Evolutionary conservation across 257 asterid genomes (phyloP).

Genomic region (Vinca minor): DNA sequence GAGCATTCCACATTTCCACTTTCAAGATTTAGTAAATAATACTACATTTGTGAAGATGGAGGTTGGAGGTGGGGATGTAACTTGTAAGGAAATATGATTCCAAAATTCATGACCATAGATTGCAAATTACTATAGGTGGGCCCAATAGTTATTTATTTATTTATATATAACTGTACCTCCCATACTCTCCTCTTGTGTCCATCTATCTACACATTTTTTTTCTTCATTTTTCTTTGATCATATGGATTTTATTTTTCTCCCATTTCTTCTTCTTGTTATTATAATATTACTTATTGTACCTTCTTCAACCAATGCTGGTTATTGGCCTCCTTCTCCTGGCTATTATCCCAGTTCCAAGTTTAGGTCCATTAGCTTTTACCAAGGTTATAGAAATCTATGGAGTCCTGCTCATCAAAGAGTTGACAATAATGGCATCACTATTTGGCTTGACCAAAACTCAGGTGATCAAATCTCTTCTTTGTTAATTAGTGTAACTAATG

Average conservation of each 20-base stretch:
- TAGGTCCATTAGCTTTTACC: slow-evolving; percentile 48
- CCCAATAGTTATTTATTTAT: slow-evolving; percentile 30
- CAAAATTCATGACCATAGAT: slow-evolving; percentile 3
- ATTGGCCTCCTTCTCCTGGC: slow-evolving; percentile 77
- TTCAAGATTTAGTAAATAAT: too few relatives aligned
- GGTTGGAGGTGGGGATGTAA: background rate
- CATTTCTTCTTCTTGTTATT: slow-evolving; percentile 16
- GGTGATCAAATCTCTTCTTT: slow-evolving; percentile 26
- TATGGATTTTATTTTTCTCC: slow-evolving; percentile 30
- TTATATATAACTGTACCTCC: slow-evolving; percentile 31
- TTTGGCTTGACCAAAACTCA: slow-evolving; percentile 81
- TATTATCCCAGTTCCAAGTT: slow-evolving; percentile 62
- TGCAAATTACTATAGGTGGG: slow-evolving; percentile 15
- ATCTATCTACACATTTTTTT: background rate
- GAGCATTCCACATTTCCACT: too few relatives aligned
- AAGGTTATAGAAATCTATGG: slow-evolving; percentile 66
- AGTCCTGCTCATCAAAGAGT: slow-evolving; percentile 57
- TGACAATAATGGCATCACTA: slow-evolving; percentile 52
- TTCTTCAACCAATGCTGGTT: slow-evolving; percentile 32
- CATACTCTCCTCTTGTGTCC: background rate
- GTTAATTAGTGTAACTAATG: background rate
- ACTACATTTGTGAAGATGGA: too few relatives aligned
- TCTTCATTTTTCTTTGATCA: background rate
- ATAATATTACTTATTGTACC: slow-evolving; percentile 10
- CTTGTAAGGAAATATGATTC: background rate